Percentiles rank a stretch among this genome's conserved stretches.
Conservation (phyloP, 257 asterid genomes). For the Vinca minor region DNA sequence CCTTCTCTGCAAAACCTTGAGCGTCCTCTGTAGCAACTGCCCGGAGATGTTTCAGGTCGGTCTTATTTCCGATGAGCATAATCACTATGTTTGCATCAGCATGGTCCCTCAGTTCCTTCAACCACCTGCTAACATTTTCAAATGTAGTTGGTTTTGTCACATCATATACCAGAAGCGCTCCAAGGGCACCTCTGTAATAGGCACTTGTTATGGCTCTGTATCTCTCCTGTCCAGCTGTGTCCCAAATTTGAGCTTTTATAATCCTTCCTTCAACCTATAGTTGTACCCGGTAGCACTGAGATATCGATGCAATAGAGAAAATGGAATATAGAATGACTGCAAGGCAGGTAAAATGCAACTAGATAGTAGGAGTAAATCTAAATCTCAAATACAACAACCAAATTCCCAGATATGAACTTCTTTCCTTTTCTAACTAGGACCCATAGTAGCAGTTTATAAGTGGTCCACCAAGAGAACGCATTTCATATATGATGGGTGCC, state of each 20-base stretch:
- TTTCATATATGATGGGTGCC: too few species aligned
- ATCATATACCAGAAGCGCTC: slow-evolving; percentile 91
- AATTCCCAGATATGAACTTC: too few species aligned
- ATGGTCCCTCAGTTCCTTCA: slow-evolving; percentile 92
- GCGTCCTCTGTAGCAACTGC: slow-evolving; percentile 93
- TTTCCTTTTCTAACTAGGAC: too few species aligned
- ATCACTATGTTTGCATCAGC: slow-evolving; percentile 87
- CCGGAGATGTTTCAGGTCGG: slow-evolving; percentile 83
- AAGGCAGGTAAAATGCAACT: background rate
- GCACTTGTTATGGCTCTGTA: slow-evolving; percentile 98
- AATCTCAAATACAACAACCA: too few species aligned
- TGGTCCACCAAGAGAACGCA: too few species aligned
- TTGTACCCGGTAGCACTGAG: background rate
- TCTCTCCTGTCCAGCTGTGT: slow-evolving; percentile 99
- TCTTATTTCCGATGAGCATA: slow-evolving; percentile 84
- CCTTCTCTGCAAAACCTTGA: slow-evolving; percentile 77
- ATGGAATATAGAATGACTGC: background rate
- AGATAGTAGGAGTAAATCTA: too few species aligned
- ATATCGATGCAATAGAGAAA: background rate
- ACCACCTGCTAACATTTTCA: slow-evolving; percentile 84
- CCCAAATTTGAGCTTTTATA: slow-evolving; percentile 96
- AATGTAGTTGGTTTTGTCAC: slow-evolving; percentile 86
- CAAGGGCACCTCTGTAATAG: slow-evolving; percentile 89
- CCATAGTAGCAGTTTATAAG: too few species aligned
- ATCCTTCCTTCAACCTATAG: slow-evolving; percentile 82